Percentiles rank a stretch among this genome's conserved stretches.
Evolutionary conservation across 2,329 filamentous ascomycete species (phyloP).

Genomic region (Talaromyces sp.): DNA sequence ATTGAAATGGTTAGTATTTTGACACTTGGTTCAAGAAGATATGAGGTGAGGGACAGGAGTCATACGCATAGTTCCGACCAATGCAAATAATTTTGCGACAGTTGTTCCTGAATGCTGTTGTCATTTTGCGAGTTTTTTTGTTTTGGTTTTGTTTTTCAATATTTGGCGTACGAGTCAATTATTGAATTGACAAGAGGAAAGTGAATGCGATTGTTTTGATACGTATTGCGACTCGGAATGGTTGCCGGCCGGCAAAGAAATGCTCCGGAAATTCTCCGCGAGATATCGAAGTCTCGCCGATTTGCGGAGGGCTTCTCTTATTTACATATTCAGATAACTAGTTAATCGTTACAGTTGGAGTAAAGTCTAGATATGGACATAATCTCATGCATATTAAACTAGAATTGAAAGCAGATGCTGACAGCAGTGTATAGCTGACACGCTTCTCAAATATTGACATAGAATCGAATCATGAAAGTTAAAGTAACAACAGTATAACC

Average conservation of each 20-base stretch:
- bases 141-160: not conserved
- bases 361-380: not conserved
- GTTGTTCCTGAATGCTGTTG: constrained; percentile 46
- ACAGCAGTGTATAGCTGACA: constrained; percentile 1
- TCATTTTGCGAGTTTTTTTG: constrained; percentile 20
- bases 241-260: not conserved
- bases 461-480: constrained; percentile 8
- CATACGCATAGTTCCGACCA: constrained; percentile 91
- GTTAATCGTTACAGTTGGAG: too few relatives aligned
- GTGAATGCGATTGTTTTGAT: not conserved
- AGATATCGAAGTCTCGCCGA: constrained; percentile 7
- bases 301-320: constrained; percentile 8
- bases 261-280: constrained; percentile 3
- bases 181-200: not conserved
- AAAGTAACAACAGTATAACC: not conserved
- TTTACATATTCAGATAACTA: too few relatives aligned
- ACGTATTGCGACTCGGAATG: not conserved
- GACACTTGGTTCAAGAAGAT: not conserved
- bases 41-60: constrained; percentile 16
- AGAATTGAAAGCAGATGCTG: not conserved
- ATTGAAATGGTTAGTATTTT: constrained; percentile 9
- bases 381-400: not conserved
- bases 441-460: constrained; percentile 10
- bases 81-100: constrained; percentile 82
- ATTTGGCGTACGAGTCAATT: not conserved